phyloP scores from a whole-genome alignment of 2,329 filamentous ascomycete species.

The Ophiocordyceps camponoti-rufipedis region DNA sequence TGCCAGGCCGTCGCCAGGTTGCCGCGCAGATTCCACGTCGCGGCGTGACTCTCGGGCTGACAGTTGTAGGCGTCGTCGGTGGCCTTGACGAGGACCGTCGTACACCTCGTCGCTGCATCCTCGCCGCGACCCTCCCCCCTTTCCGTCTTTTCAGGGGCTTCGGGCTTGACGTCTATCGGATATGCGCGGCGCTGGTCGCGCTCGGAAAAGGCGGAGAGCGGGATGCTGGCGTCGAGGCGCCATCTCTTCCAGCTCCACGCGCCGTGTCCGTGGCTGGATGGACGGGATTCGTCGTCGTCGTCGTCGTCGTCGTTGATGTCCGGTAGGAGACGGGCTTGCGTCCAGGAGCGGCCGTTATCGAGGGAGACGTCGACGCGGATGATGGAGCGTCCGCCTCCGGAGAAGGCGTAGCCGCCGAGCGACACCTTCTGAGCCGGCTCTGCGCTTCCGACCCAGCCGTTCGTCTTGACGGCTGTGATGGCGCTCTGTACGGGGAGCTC shows the following conservation, averaged over 20 bases:
- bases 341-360: conserved; percentile 45
- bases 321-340: conserved; percentile 39
- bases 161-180: conserved; percentile 1
- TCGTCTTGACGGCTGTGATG: conserved; percentile 33
- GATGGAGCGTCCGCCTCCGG: conserved; percentile 46
- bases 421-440: conserved; percentile 12
- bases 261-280: conserved; percentile 22
- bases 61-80: conserved; percentile 49
- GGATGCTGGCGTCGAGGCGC: conserved; percentile 33
- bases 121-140: too few species aligned
- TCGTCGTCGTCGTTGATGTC: conserved; percentile 22
- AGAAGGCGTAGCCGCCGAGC: conserved; percentile 47
- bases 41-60: conserved; percentile 40
- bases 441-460: conserved; percentile 11
- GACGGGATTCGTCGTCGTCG: conserved; percentile 12
- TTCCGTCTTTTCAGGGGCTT: too few species aligned
- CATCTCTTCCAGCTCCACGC: conserved; percentile 48
- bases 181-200: conserved; percentile 1
- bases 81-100: conserved; percentile 43
- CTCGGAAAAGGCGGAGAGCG: conserved; percentile 12
- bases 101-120: conserved; percentile 14
- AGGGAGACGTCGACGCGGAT: conserved; percentile 49
- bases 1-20: conserved; percentile 54
- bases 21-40: conserved; percentile 45
- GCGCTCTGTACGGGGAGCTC: conserved; percentile 52